Conservation (phyloP, 306 rosid species). For the Citrullus amarus region DNA sequence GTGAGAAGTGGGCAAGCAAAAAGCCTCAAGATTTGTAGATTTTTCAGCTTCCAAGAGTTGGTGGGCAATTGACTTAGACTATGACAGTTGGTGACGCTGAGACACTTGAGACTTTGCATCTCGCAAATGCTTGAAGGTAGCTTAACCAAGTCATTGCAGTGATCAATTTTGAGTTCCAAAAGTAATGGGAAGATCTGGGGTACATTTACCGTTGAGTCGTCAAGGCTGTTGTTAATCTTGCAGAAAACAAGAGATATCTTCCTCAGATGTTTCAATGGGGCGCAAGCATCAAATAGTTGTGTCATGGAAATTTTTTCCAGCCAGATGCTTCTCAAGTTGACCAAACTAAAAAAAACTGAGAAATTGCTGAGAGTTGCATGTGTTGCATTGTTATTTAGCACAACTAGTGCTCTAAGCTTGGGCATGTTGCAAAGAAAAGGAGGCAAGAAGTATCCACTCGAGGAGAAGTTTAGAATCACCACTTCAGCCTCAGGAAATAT, state of each 20-base stretch:
- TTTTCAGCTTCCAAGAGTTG: conserved; percentile 36
- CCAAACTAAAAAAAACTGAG: conserved; percentile 31
- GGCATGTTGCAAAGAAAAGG: conserved; percentile 71
- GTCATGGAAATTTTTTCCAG: conserved; percentile 69
- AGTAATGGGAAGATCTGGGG: conserved; percentile 44
- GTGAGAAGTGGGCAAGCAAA: conserved; percentile 60
- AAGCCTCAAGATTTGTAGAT: conserved; percentile 46
- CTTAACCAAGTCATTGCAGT: conserved; percentile 51
- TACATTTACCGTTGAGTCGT: conserved; percentile 19
- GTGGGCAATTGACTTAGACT: conserved; percentile 36
- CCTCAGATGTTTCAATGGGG: conserved; percentile 25
- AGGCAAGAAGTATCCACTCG: conserved; percentile 54
- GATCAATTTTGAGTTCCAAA: conserved; percentile 61
- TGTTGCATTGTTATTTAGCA: conserved; percentile 43
- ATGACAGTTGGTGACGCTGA: conserved; percentile 80
- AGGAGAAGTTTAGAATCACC: conserved; percentile 59
- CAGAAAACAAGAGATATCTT: conserved; percentile 59
- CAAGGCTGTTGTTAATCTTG: conserved; percentile 38
- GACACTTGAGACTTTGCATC: conserved; percentile 32
- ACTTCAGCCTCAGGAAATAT: conserved; percentile 78
- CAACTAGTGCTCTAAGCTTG: conserved; percentile 52
- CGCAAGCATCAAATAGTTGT: conserved; percentile 18
- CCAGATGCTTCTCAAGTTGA: conserved; percentile 62
- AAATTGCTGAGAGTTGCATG: conserved; percentile 43
- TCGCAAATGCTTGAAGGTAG: conserved; percentile 58